Conservation (phyloP, 495 filamentous ascomycete species). For the Aspergillus saccharolyticus region DNA sequence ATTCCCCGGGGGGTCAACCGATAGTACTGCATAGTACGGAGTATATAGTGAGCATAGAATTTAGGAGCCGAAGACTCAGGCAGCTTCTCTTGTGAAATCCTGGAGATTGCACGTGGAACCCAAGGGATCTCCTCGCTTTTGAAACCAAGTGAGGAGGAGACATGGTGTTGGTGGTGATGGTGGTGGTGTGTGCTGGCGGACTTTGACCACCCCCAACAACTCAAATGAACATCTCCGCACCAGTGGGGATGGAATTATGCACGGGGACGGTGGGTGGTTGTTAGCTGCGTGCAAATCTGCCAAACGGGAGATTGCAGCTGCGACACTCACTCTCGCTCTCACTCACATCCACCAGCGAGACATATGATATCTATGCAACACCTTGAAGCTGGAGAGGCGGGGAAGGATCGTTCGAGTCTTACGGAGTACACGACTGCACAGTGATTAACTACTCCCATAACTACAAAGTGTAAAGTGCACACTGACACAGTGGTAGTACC, state of each 20-base stretch:
- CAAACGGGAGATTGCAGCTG: not conserved
- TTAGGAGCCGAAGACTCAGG: too few species aligned
- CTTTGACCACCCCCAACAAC: not conserved
- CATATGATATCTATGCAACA: not conserved
- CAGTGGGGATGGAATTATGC: constrained; percentile 12
- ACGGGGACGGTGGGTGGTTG: not conserved
- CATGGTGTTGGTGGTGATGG: too few species aligned
- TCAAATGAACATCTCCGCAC: constrained; percentile 17
- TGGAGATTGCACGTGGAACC: too few species aligned
- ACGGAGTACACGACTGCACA: too few species aligned
- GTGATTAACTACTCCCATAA: too few species aligned
- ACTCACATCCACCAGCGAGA: too few species aligned
- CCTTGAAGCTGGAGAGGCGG: not conserved
- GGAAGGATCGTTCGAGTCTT: not conserved
- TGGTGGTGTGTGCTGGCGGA: not conserved
- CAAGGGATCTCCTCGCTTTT: too few species aligned
- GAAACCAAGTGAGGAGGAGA: not conserved
- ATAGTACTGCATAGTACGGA: too few species aligned
- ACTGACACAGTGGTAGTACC: too few species aligned
- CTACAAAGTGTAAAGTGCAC: too few species aligned
- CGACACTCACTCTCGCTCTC: not conserved
- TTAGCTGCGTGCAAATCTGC: not conserved
- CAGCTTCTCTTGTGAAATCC: too few species aligned
- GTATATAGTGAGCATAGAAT: too few species aligned
- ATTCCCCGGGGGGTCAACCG: not conserved